Percentiles rank a stretch among this genome's conserved stretches.
phyloP scores from a whole-genome alignment of 768 basidiomycete genomes.

The Tylopilus felleus region DNA sequence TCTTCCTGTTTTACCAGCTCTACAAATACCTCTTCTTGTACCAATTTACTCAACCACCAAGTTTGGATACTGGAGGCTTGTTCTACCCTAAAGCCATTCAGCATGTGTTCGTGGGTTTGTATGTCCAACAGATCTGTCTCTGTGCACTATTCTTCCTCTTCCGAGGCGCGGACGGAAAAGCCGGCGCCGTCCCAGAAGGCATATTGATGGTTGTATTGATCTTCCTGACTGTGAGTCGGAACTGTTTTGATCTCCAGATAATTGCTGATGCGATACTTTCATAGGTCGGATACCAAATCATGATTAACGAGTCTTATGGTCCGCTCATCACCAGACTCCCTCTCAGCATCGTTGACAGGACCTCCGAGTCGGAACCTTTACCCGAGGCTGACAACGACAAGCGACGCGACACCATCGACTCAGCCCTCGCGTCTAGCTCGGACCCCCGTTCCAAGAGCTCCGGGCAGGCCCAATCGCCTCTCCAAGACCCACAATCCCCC shows the following conservation, averaged over 20 bases:
- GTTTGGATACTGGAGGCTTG: constrained; percentile 82
- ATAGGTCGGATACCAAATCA: constrained; percentile 62
- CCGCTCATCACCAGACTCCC: constrained; percentile 78
- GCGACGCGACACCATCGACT: constrained; percentile 11
- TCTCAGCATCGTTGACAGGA: constrained; percentile 71
- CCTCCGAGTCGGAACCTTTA: constrained; percentile 35
- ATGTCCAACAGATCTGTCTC: constrained; percentile 84
- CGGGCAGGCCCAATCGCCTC: neutral
- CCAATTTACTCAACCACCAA: constrained; percentile 65
- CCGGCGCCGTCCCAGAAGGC: constrained; percentile 69
- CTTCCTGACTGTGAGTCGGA: constrained; percentile 62
- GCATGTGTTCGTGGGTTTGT: constrained; percentile 91
- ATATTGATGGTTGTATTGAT: constrained; percentile 85
- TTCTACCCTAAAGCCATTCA: constrained; percentile 96
- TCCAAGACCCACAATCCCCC: neutral
- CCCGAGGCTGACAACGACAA: constrained; percentile 9
- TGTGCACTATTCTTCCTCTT: constrained; percentile 90
- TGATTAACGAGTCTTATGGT: constrained; percentile 75
- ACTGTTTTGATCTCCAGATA: neutral
- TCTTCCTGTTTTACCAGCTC: constrained; percentile 78
- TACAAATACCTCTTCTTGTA: constrained; percentile 89
- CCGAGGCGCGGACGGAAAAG: constrained; percentile 45
- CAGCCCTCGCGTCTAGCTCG: constrained; percentile 6
- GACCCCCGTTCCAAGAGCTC: neutral
- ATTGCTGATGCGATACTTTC: neutral